Evolutionary conservation across 2,329 filamentous ascomycete genomes (phyloP), one percentile per base, ranked within the genome.

Genomic region (Verticillium nonalfalfae): DNA sequence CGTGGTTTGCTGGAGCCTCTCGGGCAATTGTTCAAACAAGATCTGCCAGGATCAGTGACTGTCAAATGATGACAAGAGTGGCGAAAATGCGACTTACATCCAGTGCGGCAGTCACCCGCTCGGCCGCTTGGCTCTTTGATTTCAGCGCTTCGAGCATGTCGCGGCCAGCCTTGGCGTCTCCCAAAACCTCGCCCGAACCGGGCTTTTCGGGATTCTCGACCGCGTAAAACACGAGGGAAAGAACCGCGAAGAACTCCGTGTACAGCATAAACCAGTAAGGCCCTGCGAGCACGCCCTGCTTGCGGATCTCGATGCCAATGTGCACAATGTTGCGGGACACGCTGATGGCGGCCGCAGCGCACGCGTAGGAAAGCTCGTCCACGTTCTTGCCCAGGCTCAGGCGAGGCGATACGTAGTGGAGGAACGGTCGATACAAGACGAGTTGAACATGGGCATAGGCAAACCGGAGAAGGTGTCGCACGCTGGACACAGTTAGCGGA

Each of bases 251-350:
- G 75, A 92, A 93, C 15, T 90, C 89, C 2, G 90, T 92, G 70
- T 92, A 94, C 71, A 94, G 85, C 66, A 90, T 90, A 70, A 94
- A 94, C 91, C 91, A 95, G 73, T 92, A 93, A 0, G 90, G 89
- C 1, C 91, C 91, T 64, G 89, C 88, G n/a, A 95, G 78, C 7
- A 91, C 79, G 4, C 88, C 85, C 68, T 89, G 85, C 70, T 87
- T 88, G 66, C 89, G 87, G 78, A 93, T 93, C 69, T 93, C 89
- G 26, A 86, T 82, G 4, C 88, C 89, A 62, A 94, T 91, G 69
- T 93, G 90, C 38, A 95, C 85, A 63, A 95, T 91, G 69, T 94
- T 90, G 4, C 81, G 79, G 10, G 84, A 85, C 13, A 93, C 80
- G 62, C 82, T 87, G 59, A 87, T 81, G 2, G 83, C 84, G 0